Conservation (phyloP, 78 protist genomes). For the Chrysochromulina tobinii region DNA sequence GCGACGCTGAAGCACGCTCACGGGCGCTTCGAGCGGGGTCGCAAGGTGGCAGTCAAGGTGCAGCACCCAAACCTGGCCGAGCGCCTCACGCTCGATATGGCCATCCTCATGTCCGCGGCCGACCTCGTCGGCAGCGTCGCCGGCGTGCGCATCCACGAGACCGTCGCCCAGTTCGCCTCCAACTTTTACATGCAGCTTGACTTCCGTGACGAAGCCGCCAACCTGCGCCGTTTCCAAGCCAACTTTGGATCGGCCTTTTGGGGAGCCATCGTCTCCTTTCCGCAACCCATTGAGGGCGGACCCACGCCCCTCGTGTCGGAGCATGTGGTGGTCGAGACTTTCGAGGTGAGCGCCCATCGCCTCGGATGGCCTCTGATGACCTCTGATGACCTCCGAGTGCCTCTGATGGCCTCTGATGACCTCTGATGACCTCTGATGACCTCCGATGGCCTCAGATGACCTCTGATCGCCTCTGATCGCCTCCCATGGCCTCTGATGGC, state of each 20-base stretch:
- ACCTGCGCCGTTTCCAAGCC: background rate
- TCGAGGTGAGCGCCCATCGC: conserved; percentile 16
- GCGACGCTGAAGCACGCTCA: background rate
- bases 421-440: too few relatives aligned
- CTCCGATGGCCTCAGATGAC: too few relatives aligned
- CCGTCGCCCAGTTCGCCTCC: conserved; percentile 26
- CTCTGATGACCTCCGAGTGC: too few relatives aligned
- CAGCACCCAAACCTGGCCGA: conserved; percentile 42
- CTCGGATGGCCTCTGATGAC: too few relatives aligned
- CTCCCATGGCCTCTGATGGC: conserved; percentile 40
- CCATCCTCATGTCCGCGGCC: background rate
- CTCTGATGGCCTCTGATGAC: too few relatives aligned
- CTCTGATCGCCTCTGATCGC: background rate
- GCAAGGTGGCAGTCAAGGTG: conserved; percentile 45
- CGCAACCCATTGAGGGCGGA: conserved; percentile 19
- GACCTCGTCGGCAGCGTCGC: background rate
- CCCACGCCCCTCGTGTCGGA: background rate
- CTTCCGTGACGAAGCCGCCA: background rate
- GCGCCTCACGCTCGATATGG: conserved; percentile 27
- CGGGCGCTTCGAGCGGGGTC: background rate
- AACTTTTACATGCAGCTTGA: conserved; percentile 46
- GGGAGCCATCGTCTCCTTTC: background rate
- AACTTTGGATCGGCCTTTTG: background rate
- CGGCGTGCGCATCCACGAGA: background rate
- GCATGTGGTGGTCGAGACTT: conserved; percentile 57